These are phyloP conservation scores for Gossypium trilobum DNA, from an alignment of 441 rosid genomes.

Conservation along the genomic window DNA sequence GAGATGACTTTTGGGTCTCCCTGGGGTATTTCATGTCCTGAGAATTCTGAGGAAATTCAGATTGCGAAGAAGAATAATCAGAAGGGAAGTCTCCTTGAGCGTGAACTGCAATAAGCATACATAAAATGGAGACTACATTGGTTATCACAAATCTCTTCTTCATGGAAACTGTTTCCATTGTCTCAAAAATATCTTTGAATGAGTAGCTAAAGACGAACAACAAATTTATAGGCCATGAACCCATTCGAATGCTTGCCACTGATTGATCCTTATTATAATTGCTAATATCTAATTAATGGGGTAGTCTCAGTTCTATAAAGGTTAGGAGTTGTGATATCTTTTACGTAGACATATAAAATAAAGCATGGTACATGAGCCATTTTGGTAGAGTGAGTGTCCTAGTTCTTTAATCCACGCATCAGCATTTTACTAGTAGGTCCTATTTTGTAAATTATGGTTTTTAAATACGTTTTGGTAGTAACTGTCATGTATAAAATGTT, in stretches of 20 bases:
- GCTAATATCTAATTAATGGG: background rate
- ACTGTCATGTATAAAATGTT: too few relatives aligned
- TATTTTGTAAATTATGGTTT: too few relatives aligned
- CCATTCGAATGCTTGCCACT: background rate
- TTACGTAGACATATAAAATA: background rate
- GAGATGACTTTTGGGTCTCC: background rate
- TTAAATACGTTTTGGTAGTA: too few relatives aligned
- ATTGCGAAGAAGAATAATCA: background rate
- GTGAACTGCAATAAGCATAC: background rate
- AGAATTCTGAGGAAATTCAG: background rate
- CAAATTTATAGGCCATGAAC: background rate
- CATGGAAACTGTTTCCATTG: background rate
- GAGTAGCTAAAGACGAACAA: background rate
- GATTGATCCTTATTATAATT: background rate
- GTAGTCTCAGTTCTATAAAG: background rate
- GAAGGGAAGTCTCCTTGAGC: background rate
- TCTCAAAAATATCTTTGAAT: background rate
- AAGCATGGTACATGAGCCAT: too few relatives aligned
- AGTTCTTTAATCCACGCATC: too few relatives aligned
- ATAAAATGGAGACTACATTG: background rate
- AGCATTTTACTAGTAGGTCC: too few relatives aligned
- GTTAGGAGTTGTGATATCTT: background rate
- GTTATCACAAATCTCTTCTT: background rate
- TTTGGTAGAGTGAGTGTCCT: too few relatives aligned
- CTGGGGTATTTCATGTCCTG: background rate